Percentiles rank a stretch among this genome's conserved stretches.
phyloP scores from a whole-genome alignment of 148 eudicot species.

The Spergularia marina region DNA sequence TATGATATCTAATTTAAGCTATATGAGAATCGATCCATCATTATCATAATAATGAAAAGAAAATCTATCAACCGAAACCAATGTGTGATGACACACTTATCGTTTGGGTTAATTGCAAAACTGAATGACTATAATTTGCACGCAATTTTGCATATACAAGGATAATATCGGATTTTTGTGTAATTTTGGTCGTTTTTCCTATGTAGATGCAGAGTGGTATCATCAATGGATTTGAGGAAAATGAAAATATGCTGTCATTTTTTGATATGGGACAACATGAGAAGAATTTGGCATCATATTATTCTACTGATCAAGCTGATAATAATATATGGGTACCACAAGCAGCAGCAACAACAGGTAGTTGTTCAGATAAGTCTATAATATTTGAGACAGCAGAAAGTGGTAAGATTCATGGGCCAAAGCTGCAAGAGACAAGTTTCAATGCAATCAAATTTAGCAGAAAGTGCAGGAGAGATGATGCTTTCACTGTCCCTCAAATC shows the following conservation, averaged over 20 bases:
- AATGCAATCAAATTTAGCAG: slow-evolving; percentile 27
- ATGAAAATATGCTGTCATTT: slow-evolving; percentile 32
- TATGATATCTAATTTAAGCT: too few relatives aligned
- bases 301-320: slow-evolving; percentile 22
- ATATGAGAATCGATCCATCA: too few relatives aligned
- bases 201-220: slow-evolving; percentile 16
- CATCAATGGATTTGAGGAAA: slow-evolving; percentile 15
- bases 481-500: slow-evolving; percentile 67
- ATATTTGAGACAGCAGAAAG: too few relatives aligned
- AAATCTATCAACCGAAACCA: too few relatives aligned
- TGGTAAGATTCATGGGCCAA: background rate
- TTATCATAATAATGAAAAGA: too few relatives aligned
- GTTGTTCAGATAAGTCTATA: too few relatives aligned
- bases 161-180: background rate
- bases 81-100: too few relatives aligned
- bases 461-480: slow-evolving; percentile 41
- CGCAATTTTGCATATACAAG: background rate
- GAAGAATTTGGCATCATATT: slow-evolving; percentile 16
- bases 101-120: too few relatives aligned
- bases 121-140: too few relatives aligned
- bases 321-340: slow-evolving; percentile 65
- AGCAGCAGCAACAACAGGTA: slow-evolving; percentile 19
- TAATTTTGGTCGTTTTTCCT: background rate
- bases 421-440: slow-evolving; percentile 19
- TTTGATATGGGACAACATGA: slow-evolving; percentile 47